Conservation (phyloP, 345 rosid species). For the Eucalyptus caleyi region DNA sequence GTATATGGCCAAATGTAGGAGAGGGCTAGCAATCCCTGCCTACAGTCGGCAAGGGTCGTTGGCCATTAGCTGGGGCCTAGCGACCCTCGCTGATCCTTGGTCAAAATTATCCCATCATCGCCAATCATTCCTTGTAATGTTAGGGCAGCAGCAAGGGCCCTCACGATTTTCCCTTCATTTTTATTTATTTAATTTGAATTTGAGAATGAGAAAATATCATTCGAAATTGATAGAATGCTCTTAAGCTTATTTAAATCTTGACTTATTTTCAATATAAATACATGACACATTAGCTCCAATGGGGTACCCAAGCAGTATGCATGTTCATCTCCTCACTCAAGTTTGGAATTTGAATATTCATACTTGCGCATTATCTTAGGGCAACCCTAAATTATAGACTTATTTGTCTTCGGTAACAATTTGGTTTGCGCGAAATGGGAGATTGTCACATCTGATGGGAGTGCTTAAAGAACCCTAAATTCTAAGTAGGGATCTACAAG, state of each 20-base stretch:
- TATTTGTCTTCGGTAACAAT: not conserved
- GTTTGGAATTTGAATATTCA: not conserved
- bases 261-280: not conserved
- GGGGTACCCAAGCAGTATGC: not conserved
- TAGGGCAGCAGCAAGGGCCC: too few relatives aligned
- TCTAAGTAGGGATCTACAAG: not conserved
- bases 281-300: accelerated
- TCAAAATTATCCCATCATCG: too few relatives aligned
- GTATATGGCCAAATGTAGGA: too few relatives aligned
- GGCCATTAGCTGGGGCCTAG: too few relatives aligned
- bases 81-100: too few relatives aligned
- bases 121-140: too few relatives aligned
- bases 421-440: not conserved
- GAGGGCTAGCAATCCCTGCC: too few relatives aligned
- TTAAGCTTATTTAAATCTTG: not conserved
- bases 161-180: too few relatives aligned
- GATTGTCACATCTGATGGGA: not conserved
- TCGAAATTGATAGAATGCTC: not conserved
- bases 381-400: not conserved
- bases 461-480: not conserved
- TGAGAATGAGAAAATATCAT: not conserved
- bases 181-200: not conserved
- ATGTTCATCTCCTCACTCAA: not conserved
- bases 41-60: too few relatives aligned
- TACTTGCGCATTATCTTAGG: not conserved